Evolutionary conservation across 2,329 filamentous ascomycete species (phyloP), one percentile per base, ranked within the genome.

Genomic region (Geoglossum cookeanum): DNA sequence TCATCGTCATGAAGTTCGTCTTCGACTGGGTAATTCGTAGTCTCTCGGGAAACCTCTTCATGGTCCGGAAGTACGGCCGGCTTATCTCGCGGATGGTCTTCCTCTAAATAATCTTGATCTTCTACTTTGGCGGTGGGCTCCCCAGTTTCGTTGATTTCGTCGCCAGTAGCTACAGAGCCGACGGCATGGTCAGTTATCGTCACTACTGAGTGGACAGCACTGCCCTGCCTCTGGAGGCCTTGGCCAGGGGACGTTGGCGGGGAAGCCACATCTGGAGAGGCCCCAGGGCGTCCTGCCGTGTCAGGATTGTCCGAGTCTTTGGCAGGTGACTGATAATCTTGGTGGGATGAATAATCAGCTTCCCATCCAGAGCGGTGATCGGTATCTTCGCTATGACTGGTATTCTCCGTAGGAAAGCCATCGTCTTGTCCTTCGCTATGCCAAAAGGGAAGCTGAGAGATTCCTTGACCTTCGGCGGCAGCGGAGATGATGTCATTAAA

Each of bases 381-480:
- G 22, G 42, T 42, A 11, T 42, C 55, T 22, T 47, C 56, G n/a
- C 33, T 37, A 56, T 59, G 39, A 44, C 53, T 55, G 32, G 15
- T 42, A 33, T 59, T 52, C n/a, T 61, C 59, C 29, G 53, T 44
- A 17, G 49, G 17, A n/a, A 60, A 53, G 32, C 61, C 57, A 37
- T 62, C 61, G 17, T 57, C 61, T 33, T 61, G 56, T 27, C 53
- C 56, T 37, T 58, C 44, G 33, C 56, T 17, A 59, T 66, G 67
- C 68, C 68, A 70, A 4, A 61, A 58, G 42, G 67, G 64, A 52
- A 80, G 68, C 33, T 75, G 69, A 1, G 76, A 75, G 58, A 80
- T 70, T 11, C 79, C 79, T 65, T 78, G 77, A 17, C 80, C 79
- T 62, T 78, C 72, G 22, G 72, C 70, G 58, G 74, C 78, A 63